phyloP scores from a whole-genome alignment of 257 asterid species.

The Lantana camara region DNA sequence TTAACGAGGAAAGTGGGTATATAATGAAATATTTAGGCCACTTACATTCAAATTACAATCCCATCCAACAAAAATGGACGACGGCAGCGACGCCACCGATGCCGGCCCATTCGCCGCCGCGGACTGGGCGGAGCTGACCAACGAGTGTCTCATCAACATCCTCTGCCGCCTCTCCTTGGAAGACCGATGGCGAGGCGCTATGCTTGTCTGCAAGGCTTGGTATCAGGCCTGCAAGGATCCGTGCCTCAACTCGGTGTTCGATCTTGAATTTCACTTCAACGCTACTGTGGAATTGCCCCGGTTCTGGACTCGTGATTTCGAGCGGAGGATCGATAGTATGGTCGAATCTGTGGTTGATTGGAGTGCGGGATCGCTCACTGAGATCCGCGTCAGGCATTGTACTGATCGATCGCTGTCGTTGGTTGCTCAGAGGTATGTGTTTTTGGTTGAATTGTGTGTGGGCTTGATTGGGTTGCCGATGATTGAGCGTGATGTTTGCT shows the following conservation, averaged over 20 bases:
- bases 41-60: not conserved
- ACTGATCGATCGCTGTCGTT: slow-evolving; percentile 68
- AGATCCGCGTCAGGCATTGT: slow-evolving; percentile 76
- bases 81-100: slow-evolving; percentile 23
- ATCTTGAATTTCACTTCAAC: slow-evolving; percentile 56
- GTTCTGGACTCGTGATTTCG: slow-evolving; percentile 68
- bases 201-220: slow-evolving; percentile 84
- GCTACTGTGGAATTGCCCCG: slow-evolving; percentile 58
- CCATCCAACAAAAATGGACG: slow-evolving; percentile 41
- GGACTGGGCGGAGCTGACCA: slow-evolving; percentile 85
- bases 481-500: not conserved
- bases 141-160: slow-evolving; percentile 75
- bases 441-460: not conserved
- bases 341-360: slow-evolving; percentile 62
- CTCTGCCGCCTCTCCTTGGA: slow-evolving; percentile 63
- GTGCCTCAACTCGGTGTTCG: slow-evolving; percentile 58
- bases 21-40: no score
- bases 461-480: not conserved
- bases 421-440: slow-evolving; percentile 61
- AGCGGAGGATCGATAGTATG: slow-evolving; percentile 68
- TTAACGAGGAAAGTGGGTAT: no score
- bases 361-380: slow-evolving; percentile 58
- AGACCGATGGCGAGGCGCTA: slow-evolving; percentile 65
- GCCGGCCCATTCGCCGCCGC: slow-evolving; percentile 33
- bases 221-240: slow-evolving; percentile 71